phyloP scores from a whole-genome alignment of 441 rosid genomes.

The Pelargonium citronellum region DNA sequence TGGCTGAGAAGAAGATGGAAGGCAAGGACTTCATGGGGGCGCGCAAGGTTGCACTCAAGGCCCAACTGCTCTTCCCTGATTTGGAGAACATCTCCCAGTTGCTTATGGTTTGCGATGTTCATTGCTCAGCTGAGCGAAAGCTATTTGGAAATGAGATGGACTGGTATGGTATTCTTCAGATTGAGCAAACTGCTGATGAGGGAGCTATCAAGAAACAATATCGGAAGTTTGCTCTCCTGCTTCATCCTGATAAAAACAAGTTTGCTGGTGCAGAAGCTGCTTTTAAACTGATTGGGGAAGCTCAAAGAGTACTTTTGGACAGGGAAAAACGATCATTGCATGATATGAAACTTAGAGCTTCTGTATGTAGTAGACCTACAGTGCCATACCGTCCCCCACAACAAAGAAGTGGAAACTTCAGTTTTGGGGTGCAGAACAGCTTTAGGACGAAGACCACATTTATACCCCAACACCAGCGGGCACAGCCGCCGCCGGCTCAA shows the following conservation, averaged over 20 bases:
- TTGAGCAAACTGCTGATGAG: conserved; percentile 60
- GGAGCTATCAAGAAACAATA: conserved; percentile 75
- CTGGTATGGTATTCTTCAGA: conserved; percentile 84
- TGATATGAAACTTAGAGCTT: conserved; percentile 46
- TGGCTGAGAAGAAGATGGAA: conserved; percentile 63
- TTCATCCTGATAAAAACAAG: conserved; percentile 91
- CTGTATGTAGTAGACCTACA: conserved; percentile 29
- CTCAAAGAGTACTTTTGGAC: conserved; percentile 73
- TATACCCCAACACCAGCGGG: conserved; percentile 34
- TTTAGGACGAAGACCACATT: conserved; percentile 19
- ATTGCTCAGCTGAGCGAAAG: conserved; percentile 56
- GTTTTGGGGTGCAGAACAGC: conserved; percentile 26
- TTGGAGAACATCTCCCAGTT: conserved; percentile 62
- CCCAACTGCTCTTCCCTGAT: conserved; percentile 55
- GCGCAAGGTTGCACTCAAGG: conserved; percentile 54
- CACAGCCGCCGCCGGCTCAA: conserved; percentile 34
- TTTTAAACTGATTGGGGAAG: conserved; percentile 79
- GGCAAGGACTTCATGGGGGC: conserved; percentile 54
- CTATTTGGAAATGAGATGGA: conserved; percentile 59
- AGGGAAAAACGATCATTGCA: conserved; percentile 45
- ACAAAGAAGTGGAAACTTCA: conserved; percentile 23
- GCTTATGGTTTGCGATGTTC: conserved; percentile 79
- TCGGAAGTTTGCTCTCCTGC: conserved; percentile 68
- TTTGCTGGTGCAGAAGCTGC: conserved; percentile 95
- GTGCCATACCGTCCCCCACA: conserved; percentile 38